Percentiles rank a stretch among this genome's conserved stretches.
Conservation (phyloP, 1,284 basidiomycete genomes). For the Caloboletus inedulis region DNA sequence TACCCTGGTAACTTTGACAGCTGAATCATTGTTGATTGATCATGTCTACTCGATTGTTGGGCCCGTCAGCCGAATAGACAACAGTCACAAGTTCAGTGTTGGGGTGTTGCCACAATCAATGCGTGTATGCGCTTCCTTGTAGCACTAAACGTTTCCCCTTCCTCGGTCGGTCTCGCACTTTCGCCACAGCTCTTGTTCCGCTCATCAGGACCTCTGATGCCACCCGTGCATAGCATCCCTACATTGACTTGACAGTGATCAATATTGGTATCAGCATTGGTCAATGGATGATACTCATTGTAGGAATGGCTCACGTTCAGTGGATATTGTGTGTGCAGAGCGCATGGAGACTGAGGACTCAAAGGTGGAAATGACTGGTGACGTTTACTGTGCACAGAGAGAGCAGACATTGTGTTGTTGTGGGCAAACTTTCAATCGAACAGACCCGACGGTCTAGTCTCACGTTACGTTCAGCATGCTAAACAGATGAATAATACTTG, state of each 20-base stretch:
- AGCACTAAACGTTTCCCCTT: not conserved
- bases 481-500: not conserved
- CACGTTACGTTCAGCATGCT: not conserved
- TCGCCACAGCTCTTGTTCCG: not conserved
- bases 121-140: not conserved
- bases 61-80: not conserved
- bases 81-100: not conserved
- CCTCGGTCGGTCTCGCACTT: not conserved
- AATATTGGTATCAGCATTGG: not conserved
- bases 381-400: not conserved
- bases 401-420: not conserved
- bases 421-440: not conserved
- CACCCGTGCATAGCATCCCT: constrained; percentile 1
- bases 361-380: not conserved
- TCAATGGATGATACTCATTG: not conserved
- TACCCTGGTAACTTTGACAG: not conserved
- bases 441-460: too few relatives aligned
- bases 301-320: constrained; percentile 1
- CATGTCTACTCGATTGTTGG: not conserved
- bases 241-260: not conserved
- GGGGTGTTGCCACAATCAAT: not conserved
- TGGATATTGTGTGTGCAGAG: not conserved
- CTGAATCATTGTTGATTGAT: not conserved
- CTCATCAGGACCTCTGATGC: not conserved
- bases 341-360: not conserved